Conservation (phyloP, 148 eudicot genomes). For the Vaccinium vitisidaea region DNA sequence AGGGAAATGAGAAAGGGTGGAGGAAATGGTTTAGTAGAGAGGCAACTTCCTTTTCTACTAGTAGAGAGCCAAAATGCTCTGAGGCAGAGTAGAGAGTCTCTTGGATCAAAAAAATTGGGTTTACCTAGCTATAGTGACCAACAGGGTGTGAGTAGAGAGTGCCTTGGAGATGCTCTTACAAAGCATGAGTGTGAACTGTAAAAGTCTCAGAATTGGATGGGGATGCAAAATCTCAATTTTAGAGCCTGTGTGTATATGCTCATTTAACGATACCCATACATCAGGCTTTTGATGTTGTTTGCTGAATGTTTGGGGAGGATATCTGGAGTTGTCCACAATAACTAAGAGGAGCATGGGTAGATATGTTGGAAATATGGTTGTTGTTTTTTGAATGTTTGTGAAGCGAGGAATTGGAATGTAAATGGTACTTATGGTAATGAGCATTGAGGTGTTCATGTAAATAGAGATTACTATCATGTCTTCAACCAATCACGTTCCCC, state of each 20-base stretch:
- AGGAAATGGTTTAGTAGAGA: too few relatives aligned
- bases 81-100: too few relatives aligned
- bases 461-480: not conserved
- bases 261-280: not conserved
- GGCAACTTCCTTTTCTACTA: too few relatives aligned
- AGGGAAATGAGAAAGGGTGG: too few relatives aligned
- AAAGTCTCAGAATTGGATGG: not conserved
- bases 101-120: too few relatives aligned
- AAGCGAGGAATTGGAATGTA: not conserved
- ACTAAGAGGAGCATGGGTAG: not conserved
- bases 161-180: not conserved
- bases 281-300: not conserved
- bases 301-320: not conserved
- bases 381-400: constrained; percentile 11
- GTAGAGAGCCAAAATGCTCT: too few relatives aligned
- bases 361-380: not conserved
- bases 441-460: not conserved
- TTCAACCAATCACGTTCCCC: not conserved
- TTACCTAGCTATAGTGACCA: too few relatives aligned
- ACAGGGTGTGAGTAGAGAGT: too few relatives aligned
- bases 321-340: not conserved
- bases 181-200: not conserved
- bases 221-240: constrained; percentile 4
- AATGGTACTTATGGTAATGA: not conserved
- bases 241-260: not conserved